phyloP scores from a whole-genome alignment of 2,329 filamentous ascomycete genomes.

The Ambrosiella beaveri region DNA sequence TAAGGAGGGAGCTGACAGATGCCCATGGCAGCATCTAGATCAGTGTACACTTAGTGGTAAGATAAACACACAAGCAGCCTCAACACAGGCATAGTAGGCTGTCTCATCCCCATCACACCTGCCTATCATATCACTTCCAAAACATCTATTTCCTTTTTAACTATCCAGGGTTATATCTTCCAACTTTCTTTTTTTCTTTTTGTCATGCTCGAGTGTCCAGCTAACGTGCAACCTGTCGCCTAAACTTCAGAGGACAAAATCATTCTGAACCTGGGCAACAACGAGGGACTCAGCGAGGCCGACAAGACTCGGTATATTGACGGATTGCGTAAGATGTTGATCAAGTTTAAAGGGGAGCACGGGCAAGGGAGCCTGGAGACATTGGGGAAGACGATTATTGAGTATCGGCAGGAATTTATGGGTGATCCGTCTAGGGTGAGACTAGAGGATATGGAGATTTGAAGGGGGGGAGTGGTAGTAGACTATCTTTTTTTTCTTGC shows the following conservation, averaged over 20 bases:
- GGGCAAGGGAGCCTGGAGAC: conserved; percentile 44
- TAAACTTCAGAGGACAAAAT: conserved; percentile 47
- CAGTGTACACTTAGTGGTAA: conserved; percentile 58
- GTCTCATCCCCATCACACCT: background rate
- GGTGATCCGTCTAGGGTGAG: conserved; percentile 44
- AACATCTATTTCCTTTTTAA: background rate
- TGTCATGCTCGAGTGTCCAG: conserved; percentile 1
- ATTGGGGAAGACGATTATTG: conserved; percentile 49
- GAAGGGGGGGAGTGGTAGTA: background rate
- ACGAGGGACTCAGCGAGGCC: conserved; percentile 44
- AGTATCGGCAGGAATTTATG: conserved; percentile 47
- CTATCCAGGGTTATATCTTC: background rate
- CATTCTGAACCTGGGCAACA: conserved; percentile 51
- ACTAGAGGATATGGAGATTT: conserved; percentile 10
- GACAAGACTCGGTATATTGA: conserved; percentile 44
- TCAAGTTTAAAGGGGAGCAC: conserved; percentile 40
- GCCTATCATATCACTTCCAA: background rate
- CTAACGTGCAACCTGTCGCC: background rate
- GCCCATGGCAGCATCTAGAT: conserved; percentile 64
- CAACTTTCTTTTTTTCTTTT: background rate
- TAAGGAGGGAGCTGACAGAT: conserved; percentile 45
- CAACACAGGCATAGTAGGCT: background rate
- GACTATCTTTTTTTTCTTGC: background rate
- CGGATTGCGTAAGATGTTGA: conserved; percentile 43
- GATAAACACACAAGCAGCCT: conserved; percentile 23